Evolutionary conservation across 2,329 filamentous ascomycete genomes (phyloP), one percentile per base, ranked within the genome.

Genomic region (Fusarium dimerum): DNA sequence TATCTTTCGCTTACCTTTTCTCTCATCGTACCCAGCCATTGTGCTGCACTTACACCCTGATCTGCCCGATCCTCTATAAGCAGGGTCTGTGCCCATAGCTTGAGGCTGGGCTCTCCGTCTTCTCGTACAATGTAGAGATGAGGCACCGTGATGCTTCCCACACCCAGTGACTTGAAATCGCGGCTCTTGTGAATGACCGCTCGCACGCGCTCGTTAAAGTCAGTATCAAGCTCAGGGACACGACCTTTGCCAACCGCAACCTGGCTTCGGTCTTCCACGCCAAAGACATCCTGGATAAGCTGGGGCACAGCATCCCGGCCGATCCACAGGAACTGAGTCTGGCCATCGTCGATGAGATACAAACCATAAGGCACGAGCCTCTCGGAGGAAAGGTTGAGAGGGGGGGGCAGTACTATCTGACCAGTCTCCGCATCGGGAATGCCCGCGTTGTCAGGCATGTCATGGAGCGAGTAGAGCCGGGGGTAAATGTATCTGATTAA

Each of bases 291-390:
- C 47, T 82, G 74, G 40, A 97, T 78, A 32, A 99, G 81, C 68
- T 96, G 91, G 2, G 92, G 91, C 29, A 99, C 91, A 1, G 93
- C 88, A 62, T 99, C 93, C 36, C 92, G 86, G 13, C 94, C 94
- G 17, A 97, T 82, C 94, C 94, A 99, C 44, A 99, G 76, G 81
- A 99, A 99, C 71, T 99, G 94, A 6, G 91, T 97, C 73, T 97
- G 93, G 3, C 92, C 92, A 67, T 99, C 94, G 65, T 99, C 94
- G 64, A 99, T 94, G 52, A 99, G 82, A 73, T 99, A 99, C 16
- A 99, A 78, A 29, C 94, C 94, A 68, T 95, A 96, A 1, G 92
- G 84, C 4, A 91, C 90, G 45, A 99, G 83, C 43, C 89, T 85
- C 71, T 93, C 91, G 1, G 92, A 96, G 3, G 91, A 92, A 52